phyloP scores from a whole-genome alignment of 805 yeast genomes.

The Wickerhamomyces mucosus region DNA sequence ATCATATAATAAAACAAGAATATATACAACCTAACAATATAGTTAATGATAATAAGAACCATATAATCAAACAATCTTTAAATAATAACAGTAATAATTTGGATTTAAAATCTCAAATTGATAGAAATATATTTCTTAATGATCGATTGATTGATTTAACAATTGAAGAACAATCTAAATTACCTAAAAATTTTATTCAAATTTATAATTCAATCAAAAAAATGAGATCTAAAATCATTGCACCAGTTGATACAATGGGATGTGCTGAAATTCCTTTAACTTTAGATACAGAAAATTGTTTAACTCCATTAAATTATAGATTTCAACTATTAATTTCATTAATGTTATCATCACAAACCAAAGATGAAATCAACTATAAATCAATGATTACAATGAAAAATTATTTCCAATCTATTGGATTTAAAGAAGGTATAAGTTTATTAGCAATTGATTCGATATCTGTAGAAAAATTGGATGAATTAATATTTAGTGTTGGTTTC shows the following conservation, averaged over 20 bases:
- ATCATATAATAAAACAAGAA: too few species aligned
- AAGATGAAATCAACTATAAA: slow-evolving; percentile 72
- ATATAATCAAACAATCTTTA: too few species aligned
- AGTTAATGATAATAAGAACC: too few species aligned
- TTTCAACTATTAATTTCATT: slow-evolving; percentile 71
- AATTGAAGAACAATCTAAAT: not conserved
- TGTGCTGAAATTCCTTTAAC: slow-evolving; percentile 52
- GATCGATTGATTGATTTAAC: too few species aligned
- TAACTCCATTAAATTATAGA: slow-evolving; percentile 34
- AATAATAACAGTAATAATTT: too few species aligned
- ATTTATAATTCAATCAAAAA: slow-evolving; percentile 51
- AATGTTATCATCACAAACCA: slow-evolving; percentile 88
- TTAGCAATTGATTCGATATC: slow-evolving; percentile 41
- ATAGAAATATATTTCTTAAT: too few species aligned
- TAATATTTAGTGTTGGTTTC: slow-evolving; percentile 80
- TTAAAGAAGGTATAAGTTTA: slow-evolving; percentile 44
- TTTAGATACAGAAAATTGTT: slow-evolving; percentile 19
- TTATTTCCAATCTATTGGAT: slow-evolving; percentile 32
- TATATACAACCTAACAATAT: too few species aligned
- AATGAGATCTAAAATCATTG: slow-evolving; percentile 56
- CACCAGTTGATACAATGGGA: slow-evolving; percentile 89
- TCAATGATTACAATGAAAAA: slow-evolving; percentile 58
- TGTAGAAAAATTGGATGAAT: slow-evolving; percentile 48
- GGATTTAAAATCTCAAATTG: too few species aligned
- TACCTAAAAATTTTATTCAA: slow-evolving; percentile 40